Evolutionary conservation across 768 basidiomycete genomes (phyloP).

Genomic region (Trichaptum fuscoviolaceum): DNA sequence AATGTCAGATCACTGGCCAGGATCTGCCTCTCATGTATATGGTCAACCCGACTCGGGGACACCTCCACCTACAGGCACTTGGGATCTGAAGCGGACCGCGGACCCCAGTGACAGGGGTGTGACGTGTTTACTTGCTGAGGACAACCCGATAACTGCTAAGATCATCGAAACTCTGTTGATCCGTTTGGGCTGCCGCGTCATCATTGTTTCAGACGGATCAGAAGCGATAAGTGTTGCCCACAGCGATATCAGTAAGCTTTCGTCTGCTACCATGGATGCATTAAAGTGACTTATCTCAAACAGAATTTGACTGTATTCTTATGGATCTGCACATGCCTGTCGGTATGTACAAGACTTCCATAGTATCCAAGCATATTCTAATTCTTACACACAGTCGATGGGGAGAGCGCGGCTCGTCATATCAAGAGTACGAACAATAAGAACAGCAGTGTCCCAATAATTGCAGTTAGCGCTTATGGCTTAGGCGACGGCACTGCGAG

Average conservation of each 20-base stretch:
- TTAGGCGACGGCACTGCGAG: slow-evolving; percentile 56
- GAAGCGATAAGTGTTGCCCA: slow-evolving; percentile 97
- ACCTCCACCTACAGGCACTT: slow-evolving; percentile 81
- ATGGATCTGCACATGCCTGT: slow-evolving; percentile 97
- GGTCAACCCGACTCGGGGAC: slow-evolving; percentile 56
- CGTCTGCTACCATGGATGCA: slow-evolving; percentile 7
- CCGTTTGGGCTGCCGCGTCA: slow-evolving; percentile 90
- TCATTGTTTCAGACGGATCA: slow-evolving; percentile 93
- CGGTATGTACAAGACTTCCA: slow-evolving; percentile 44
- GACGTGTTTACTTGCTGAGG: slow-evolving; percentile 91
- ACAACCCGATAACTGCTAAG: slow-evolving; percentile 97
- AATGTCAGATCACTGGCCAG: slow-evolving; percentile 68
- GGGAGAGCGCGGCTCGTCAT: slow-evolving; percentile 93
- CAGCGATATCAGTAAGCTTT: slow-evolving; percentile 88
- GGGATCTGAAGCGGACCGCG: slow-evolving; percentile 70
- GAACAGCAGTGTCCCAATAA: slow-evolving; percentile 89
- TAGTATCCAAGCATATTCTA: neutral
- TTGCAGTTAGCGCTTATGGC: slow-evolving; percentile 87
- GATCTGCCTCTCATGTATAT: slow-evolving; percentile 46
- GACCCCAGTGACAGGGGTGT: slow-evolving; percentile 85
- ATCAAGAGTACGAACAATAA: slow-evolving; percentile 96
- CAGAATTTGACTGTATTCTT: slow-evolving; percentile 93
- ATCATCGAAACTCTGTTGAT: slow-evolving; percentile 94
- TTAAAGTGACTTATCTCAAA: slow-evolving; percentile 16
- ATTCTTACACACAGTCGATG: slow-evolving; percentile 57